Evolutionary conservation across 192 early-diverging fungal genomes (phyloP).

Genomic region (Backusella macrospora): DNA sequence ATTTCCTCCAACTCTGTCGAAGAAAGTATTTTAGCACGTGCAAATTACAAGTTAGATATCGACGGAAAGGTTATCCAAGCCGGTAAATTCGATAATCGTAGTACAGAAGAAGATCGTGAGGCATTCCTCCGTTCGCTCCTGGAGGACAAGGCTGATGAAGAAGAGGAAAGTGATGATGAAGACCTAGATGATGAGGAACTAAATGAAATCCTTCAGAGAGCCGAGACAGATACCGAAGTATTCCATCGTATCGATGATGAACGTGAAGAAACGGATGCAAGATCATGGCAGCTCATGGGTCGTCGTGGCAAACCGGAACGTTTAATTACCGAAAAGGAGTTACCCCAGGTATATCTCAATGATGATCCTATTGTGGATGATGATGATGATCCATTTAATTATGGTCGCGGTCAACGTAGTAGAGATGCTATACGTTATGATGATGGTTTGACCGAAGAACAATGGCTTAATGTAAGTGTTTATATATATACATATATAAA

Average conservation of each 20-base stretch:
- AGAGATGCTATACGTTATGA: constrained; percentile 83
- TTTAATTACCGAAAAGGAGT: constrained; percentile 81
- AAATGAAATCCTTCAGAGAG: constrained; percentile 90
- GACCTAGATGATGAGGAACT: constrained; percentile 87
- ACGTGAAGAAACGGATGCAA: constrained; percentile 52
- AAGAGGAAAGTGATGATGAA: constrained; percentile 67
- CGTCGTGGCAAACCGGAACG: constrained; percentile 69
- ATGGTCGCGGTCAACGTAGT: constrained; percentile 75
- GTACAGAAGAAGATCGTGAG: constrained; percentile 91
- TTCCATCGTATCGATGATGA: constrained; percentile 82
- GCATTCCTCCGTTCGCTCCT: constrained; percentile 84
- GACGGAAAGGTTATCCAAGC: constrained; percentile 99
- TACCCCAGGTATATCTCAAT: constrained; percentile 77
- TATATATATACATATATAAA: background rate
- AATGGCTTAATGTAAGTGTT: constrained; percentile 74
- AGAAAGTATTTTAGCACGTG: constrained; percentile 89
- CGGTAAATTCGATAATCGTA: constrained; percentile 98
- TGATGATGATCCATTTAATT: constrained; percentile 52
- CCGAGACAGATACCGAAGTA: constrained; percentile 74
- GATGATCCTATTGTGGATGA: constrained; percentile 58
- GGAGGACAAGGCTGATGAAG: constrained; percentile 83
- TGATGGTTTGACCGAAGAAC: constrained; percentile 92
- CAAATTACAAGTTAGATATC: constrained; percentile 95
- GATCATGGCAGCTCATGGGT: constrained; percentile 60
- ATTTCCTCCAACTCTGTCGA: constrained; percentile 92